Conservation (phyloP, 352 stramenopile genomes). For the Sclerospora graminicola region DNA sequence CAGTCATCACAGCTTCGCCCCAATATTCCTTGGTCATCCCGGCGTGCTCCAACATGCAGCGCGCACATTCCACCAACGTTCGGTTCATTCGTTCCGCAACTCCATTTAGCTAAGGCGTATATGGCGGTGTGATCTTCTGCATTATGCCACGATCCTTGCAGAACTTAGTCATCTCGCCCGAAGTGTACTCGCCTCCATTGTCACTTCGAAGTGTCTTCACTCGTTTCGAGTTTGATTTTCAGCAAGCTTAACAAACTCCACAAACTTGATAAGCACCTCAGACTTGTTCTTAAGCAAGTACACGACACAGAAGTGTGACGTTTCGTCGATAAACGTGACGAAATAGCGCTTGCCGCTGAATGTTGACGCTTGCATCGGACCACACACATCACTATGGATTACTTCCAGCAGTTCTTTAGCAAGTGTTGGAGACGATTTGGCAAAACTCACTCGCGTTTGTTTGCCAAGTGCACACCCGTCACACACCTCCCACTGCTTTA, state of each 20-base stretch:
- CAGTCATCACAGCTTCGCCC: constrained; percentile 1
- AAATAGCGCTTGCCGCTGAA: constrained; percentile 3
- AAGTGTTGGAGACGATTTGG: not conserved
- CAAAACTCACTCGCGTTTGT: not conserved
- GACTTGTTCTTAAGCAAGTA: constrained; percentile 9
- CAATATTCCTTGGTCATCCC: constrained; percentile 1
- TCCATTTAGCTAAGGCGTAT: constrained; percentile 11
- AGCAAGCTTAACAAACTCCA: constrained; percentile 2
- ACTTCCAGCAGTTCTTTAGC: not conserved
- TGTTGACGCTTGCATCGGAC: constrained; percentile 1
- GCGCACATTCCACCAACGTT: not conserved
- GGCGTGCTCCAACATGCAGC: constrained; percentile 3
- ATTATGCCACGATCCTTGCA: constrained; percentile 1
- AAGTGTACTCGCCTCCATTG: constrained; percentile 11
- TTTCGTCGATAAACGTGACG: not conserved
- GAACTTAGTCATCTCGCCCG: constrained; percentile 3
- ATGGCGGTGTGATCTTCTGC: constrained; percentile 11
- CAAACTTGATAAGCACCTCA: constrained; percentile 11
- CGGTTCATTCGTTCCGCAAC: constrained; percentile 7
- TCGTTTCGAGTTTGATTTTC: constrained; percentile 8
- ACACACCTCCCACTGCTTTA: not conserved
- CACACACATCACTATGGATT: constrained; percentile 1
- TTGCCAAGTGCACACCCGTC: not conserved
- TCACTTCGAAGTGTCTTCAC: constrained; percentile 4
- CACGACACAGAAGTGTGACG: not conserved